Evolutionary conservation across 495 filamentous ascomycete species (phyloP), one percentile per base, ranked within the genome.

Genomic region (Hypoxylon intermedium): DNA sequence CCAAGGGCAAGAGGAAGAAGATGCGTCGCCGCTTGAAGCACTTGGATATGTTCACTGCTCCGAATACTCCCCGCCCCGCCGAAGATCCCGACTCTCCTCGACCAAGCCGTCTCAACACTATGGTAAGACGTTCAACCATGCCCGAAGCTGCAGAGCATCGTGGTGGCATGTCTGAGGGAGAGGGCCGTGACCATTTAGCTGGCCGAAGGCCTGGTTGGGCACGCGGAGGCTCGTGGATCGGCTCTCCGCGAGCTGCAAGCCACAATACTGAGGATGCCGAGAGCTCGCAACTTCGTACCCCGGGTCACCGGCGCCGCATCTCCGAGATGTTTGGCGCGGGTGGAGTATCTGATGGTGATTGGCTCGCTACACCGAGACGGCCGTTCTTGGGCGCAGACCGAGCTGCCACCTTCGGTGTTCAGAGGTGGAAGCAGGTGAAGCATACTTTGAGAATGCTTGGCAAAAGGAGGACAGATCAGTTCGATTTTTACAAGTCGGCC

Each of bases 401-500:
- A 56, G 87, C 89, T 26, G 83, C 89, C 1, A 94, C 89, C 34
- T 83, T 88, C 43, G 90, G 91, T 57, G 91, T 86, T 21, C 87
- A 92, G 57, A 89, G 88, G 77, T 98, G 93, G 93, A 83, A 82
- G 38, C 86, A 89, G 65, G 81, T 98, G 48, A 97, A 96, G 72
- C 86, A 88, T 34, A 89, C 90, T 0, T 71, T 98, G 40, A 91
- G 88, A 66, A 79, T 93, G 68, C 82, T 98, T 34, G 90, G 90
- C 3, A 87, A 89, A 68, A 90, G 87, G 65, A 95, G 87, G 71
- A 86, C 87, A 7, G 91, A 97, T 53, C 87, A 88, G 45, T 87
- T 97, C 42, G 94, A 99, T 73, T 90, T 92, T 72, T 87, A 88
- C 67, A 99, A 99, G 67, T 97, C 92, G 19, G 93, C 94, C 15